phyloP scores from a whole-genome alignment of 2,329 filamentous ascomycete species.

The Tolypocladium tundrense region DNA sequence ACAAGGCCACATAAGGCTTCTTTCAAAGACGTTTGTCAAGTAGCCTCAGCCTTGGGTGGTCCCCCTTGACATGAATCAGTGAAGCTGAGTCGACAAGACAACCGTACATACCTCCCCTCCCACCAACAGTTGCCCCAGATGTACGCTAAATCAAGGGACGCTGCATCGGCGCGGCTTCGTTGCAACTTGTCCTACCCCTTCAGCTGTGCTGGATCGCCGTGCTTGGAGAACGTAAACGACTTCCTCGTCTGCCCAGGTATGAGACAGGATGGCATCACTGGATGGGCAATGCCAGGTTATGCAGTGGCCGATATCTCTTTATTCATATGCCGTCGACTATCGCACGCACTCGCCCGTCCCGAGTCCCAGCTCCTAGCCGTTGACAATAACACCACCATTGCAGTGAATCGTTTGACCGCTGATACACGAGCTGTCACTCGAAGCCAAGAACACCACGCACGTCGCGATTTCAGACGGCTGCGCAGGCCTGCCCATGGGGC shows the following conservation, averaged over 20 bases:
- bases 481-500: slow-evolving; percentile 66
- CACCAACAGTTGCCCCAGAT: slow-evolving; percentile 9
- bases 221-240: too few relatives aligned
- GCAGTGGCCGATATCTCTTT: too few relatives aligned
- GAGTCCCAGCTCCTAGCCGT: slow-evolving; percentile 23
- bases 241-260: too few relatives aligned
- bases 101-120: slow-evolving; percentile 13
- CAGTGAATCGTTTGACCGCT: slow-evolving; percentile 57
- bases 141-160: too few relatives aligned
- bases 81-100: slow-evolving; percentile 8
- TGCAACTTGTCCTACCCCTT: too few relatives aligned
- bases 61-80: neutral
- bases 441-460: slow-evolving; percentile 72
- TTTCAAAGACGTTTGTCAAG: neutral
- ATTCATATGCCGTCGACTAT: too few relatives aligned
- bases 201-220: too few relatives aligned
- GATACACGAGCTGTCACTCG: slow-evolving; percentile 61
- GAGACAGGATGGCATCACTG: too few relatives aligned
- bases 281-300: too few relatives aligned
- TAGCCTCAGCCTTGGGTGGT: neutral
- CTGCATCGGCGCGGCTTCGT: too few relatives aligned
- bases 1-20: neutral
- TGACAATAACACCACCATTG: slow-evolving; percentile 40
- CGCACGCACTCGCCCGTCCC: slow-evolving; percentile 10
- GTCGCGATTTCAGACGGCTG: slow-evolving; percentile 77